Percentiles rank a stretch among this genome's conserved stretches.
phyloP scores from a whole-genome alignment of 495 filamentous ascomycete species.

The Neurospora terricola region DNA sequence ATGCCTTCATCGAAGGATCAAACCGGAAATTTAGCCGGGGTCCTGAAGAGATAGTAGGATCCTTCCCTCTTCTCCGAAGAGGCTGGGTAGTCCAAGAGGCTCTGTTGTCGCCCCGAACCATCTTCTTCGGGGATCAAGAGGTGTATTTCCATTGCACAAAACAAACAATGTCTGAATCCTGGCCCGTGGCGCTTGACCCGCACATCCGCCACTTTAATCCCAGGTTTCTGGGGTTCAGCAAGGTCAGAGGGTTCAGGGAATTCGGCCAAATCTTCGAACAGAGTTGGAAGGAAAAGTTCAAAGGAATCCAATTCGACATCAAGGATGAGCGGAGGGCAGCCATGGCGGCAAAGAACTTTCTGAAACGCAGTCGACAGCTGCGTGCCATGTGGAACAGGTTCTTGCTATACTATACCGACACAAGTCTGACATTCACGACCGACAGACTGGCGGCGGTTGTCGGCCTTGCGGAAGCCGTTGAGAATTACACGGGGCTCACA shows the following conservation, averaged over 20 bases:
- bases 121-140: neutral
- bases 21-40: neutral
- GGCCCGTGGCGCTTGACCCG: neutral
- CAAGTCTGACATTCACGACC: neutral
- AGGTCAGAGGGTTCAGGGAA: neutral
- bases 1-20: neutral
- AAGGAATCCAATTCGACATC: neutral
- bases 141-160: neutral
- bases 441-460: neutral
- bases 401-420: neutral
- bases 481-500: neutral
- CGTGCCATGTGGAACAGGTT: neutral
- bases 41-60: neutral
- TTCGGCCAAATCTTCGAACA: neutral
- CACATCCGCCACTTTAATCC: neutral
- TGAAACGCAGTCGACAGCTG: neutral
- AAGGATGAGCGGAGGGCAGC: neutral
- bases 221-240: neutral
- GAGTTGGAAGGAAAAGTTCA: neutral
- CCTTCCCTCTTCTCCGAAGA: neutral
- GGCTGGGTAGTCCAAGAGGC: neutral
- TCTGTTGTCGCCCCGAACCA: neutral
- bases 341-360: neutral
- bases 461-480: neutral
- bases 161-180: neutral